Percentiles rank a stretch among this genome's conserved stretches.
Conservation (phyloP, 108 stramenopile genomes). For the Bacterosira constricta region DNA sequence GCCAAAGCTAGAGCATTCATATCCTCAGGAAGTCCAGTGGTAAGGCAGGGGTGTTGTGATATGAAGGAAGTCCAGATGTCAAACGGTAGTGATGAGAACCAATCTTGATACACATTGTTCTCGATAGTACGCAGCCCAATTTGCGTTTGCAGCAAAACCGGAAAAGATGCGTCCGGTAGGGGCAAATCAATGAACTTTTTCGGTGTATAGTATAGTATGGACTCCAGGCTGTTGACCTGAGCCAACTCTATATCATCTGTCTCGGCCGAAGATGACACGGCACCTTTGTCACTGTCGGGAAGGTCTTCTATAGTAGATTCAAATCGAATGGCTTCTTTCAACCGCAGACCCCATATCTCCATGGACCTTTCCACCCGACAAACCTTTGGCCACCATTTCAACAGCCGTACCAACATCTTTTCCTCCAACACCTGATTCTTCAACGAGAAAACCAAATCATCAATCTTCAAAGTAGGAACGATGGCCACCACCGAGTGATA, state of each 20-base stretch:
- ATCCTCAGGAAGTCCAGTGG: conserved; percentile 50
- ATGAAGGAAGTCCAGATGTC: conserved; percentile 76
- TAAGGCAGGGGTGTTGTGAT: conserved; percentile 57
- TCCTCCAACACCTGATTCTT: conserved; percentile 50
- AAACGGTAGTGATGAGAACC: conserved; percentile 64
- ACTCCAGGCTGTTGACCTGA: conserved; percentile 44
- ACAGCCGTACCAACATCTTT: conserved; percentile 47
- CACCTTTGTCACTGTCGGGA: conserved; percentile 2
- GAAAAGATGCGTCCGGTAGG: conserved; percentile 68
- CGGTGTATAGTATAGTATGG: conserved; percentile 63
- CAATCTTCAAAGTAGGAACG: conserved; percentile 49
- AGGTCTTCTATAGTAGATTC: conserved; percentile 15
- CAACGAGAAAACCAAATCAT: conserved; percentile 53
- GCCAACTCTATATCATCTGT: background rate
- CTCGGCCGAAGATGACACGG: background rate
- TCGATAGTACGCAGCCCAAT: conserved; percentile 52
- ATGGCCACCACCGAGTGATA: conserved; percentile 75
- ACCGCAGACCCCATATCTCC: conserved; percentile 26
- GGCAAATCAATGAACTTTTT: conserved; percentile 52
- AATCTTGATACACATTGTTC: conserved; percentile 47
- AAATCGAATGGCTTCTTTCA: conserved; percentile 62
- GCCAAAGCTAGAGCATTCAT: conserved; percentile 44
- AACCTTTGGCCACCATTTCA: conserved; percentile 78
- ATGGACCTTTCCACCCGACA: conserved; percentile 41
- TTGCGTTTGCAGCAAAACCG: conserved; percentile 46